Base-by-base conservation (phyloP, 2,329 filamentous ascomycete genomes). In the Graphilbum sp. region DNA sequence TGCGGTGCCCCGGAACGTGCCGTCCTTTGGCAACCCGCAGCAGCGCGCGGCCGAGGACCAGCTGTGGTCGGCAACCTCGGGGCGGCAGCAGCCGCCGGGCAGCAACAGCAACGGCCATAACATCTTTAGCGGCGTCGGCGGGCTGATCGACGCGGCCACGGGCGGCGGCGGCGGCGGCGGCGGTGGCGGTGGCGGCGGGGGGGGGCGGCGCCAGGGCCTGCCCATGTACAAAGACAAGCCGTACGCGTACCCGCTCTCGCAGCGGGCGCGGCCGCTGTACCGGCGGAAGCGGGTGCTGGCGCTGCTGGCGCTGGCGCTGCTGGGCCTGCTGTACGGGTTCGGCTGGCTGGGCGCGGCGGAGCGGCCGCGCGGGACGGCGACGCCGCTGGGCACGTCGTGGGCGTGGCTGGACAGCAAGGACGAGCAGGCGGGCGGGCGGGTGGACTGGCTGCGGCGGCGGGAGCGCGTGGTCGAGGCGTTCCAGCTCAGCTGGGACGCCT, bases 151-250 rank as follows among this genome's bases (percentile, higher is more conserved):
- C 29, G 70, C 30, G 12, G 30, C 30, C n/a, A 59, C 19, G 56
- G 44, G 50, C 61, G 43, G 50, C 17, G n/a, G 38, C 32, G 34
- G 36, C 24, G 34, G 42, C 21, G 25, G 23, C 16, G n/a, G n/a
- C n/a, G n/a, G n/a, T n/a, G n/a, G n/a, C n/a, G n/a, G n/a, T n/a
- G n/a, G n/a, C n/a, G n/a, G n/a, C n/a, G n/a, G n/a, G n/a, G n/a
- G n/a, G n/a, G n/a, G n/a, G n/a, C n/a, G n/a, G n/a, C 30, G 34
- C 20, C 62, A 55, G 43, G 64, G 74, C 41, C 63, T 98, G 45
- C 90, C 90, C 34, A 87, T 96, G 81, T 98, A 98, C 64, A 98
- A 98, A 61, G 90, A 98, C 61, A 98, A 98, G 57, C 90, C 90
- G n/a, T 90, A 83, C 54, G 69, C 67, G 36, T 78, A 82, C 50